Conservation (phyloP, 495 filamentous ascomycete species). For the Daldinia decipiens region DNA sequence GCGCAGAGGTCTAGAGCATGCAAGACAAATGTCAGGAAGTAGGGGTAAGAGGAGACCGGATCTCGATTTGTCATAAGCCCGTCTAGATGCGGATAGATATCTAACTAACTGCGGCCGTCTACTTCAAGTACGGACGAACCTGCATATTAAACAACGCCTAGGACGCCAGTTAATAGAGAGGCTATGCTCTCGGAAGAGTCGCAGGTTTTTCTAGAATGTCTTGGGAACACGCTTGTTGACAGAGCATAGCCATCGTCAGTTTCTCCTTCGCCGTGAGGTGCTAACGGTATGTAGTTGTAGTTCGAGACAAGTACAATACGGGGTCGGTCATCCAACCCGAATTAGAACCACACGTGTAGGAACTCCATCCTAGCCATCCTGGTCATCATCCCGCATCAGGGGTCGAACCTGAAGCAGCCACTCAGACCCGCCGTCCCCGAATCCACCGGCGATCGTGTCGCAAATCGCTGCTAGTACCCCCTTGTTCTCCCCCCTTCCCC, state of each 20-base stretch:
- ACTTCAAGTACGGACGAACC: background rate
- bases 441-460: slow-evolving; percentile 30
- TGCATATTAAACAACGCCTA: background rate
- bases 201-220: slow-evolving; percentile 33
- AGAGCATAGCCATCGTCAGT: slow-evolving; percentile 4
- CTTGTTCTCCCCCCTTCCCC: background rate
- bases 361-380: slow-evolving; percentile 36
- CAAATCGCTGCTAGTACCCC: slow-evolving; percentile 28
- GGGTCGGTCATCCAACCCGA: slow-evolving; percentile 14
- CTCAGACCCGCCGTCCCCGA: slow-evolving; percentile 27
- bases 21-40: slow-evolving; percentile 1
- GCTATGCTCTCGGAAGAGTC: slow-evolving; percentile 12
- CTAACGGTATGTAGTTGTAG: slow-evolving; percentile 11
- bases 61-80: slow-evolving; percentile 28
- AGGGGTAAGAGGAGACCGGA: background rate
- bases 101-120: background rate
- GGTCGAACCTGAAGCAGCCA: slow-evolving; percentile 43
- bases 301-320: slow-evolving; percentile 34
- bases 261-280: slow-evolving; percentile 9
- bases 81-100: slow-evolving; percentile 9
- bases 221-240: slow-evolving; percentile 11
- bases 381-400: slow-evolving; percentile 29
- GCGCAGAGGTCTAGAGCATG: background rate
- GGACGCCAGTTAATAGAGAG: background rate
- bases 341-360: slow-evolving; percentile 15